Evolutionary conservation across 2,329 filamentous ascomycete species (phyloP).

Genomic region (Penicillium sp.): DNA sequence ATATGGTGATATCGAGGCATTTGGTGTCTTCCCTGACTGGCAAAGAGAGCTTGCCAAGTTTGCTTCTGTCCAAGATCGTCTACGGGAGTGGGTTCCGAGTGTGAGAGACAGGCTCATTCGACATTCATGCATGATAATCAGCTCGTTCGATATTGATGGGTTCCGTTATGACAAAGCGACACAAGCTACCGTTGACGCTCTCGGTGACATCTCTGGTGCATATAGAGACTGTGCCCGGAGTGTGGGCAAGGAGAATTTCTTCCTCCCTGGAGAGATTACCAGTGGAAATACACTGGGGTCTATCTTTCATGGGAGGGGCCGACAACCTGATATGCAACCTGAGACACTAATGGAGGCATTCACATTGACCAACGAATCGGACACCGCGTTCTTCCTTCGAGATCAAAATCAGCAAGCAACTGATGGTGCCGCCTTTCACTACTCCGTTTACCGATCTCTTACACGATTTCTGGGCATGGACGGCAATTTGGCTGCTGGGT

Average conservation of each 20-base stretch:
- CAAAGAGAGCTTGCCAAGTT: constrained; percentile 67
- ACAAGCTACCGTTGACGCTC: constrained; percentile 63
- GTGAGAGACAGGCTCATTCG: constrained; percentile 60
- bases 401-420: constrained; percentile 55
- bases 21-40: constrained; percentile 65
- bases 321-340: constrained; percentile 57
- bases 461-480: constrained; percentile 64
- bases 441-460: constrained; percentile 64
- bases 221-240: constrained; percentile 59
- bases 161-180: constrained; percentile 69
- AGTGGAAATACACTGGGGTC: constrained; percentile 63
- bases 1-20: constrained; percentile 65
- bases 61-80: constrained; percentile 66
- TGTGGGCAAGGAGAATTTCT: constrained; percentile 65
- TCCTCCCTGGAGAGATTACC: constrained; percentile 65
- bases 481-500: constrained; percentile 57
- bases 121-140: constrained; percentile 65
- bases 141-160: constrained; percentile 66
- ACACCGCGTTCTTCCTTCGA: constrained; percentile 54
- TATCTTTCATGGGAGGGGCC: constrained; percentile 64
- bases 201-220: constrained; percentile 59
- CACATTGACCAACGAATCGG: constrained; percentile 47
- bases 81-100: constrained; percentile 64
- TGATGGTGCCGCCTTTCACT: constrained; percentile 64
- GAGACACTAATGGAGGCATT: constrained; percentile 53